Base-by-base conservation (phyloP, 345 rosid genomes). In the Gossypium longicalyx region DNA sequence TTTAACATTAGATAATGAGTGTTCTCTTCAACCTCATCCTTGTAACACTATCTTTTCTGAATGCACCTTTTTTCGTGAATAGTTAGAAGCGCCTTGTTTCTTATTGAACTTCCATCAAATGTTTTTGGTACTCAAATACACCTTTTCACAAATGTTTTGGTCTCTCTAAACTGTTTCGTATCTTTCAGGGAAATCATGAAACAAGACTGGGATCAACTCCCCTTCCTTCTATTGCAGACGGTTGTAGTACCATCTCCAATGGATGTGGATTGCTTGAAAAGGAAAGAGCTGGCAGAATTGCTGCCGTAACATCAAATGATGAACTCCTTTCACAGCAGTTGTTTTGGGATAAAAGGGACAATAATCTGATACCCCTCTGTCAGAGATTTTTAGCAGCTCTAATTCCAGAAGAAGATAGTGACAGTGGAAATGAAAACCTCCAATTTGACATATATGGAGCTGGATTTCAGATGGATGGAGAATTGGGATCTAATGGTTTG, bases 311-410 rank as follows among this genome's bases (percentile, higher is more conserved):
- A 20, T 70, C 20, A 70, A 76, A 74, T 74, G 53, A 44, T 81
- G 90, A 83, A 47, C 66, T 64, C 59, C 77, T 65, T 80, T 60
- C 81, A 43, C 80, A 86, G 53, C 79, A 77, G 70, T 78, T 78
- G 54, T 68, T 80, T 62, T 73, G 71, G 12, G 82, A 78, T 54
- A 72, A 64, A 53, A 75, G 77, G 64, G 94, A 86, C 76, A 79
- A 68, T 77, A 79, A 79, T 78, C 77, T 71, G 57, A 76, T 84
- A 52, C 83, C 98, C 25, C 89, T 95, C 80, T 93, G 81, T 60
- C 93, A 91, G 81, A 87, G 92, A 85, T 86, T 91, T 73, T 77
- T 95, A 60, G 94, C 98, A 58, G 97, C 98, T 80, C 78, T 95
- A 76, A 87, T 93, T 74, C 77, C 97, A 5, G 98, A 91, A 82